Base-by-base conservation (phyloP, 805 yeast species). In the Teunomyces stri region DNA sequence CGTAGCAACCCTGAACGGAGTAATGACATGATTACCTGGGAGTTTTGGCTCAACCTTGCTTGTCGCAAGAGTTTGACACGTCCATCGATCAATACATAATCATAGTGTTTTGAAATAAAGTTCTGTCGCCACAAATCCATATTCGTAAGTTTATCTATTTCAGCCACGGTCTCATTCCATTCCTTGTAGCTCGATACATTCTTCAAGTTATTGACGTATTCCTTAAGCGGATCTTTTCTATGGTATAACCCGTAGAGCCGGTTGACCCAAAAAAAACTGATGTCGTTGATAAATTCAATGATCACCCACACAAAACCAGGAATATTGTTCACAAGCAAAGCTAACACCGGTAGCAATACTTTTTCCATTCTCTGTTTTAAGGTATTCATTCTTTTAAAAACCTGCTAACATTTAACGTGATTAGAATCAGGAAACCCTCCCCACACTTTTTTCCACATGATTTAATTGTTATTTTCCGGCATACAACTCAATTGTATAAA, bases 1-100 rank as follows among this genome's bases (percentile, higher is more conserved):
- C 99, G 70, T 30, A 94, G 70, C 58, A 90, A 77, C 0, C 97
- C 96, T 0, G 96, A 85, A 35, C 96, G 69, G 40, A 92, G 75
- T 33, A 85, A 69, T 16, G 86, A 82, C 68, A 86, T 76, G 15
- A 90, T 69, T 29, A 73, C 67, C 16, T 73, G 74, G 1, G 82
- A 70, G 61, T 90, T 89, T 11, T 75, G 75, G 6, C 72, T 70
- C 22, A 74, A 69, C 42, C 94, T 64, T 1, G 96, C 90, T 16
- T 76, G 76, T 41, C 77, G 70, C 41, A 94, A 64, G 21, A 76
- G 74, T 44, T 82, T 78, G 51, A 85, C 72, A 47, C 97, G 75
- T 47, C 87, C 90, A 35, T 87, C 79, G 2, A 94, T 88, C 34
- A 95, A 74, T 31, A 83, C 74, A 64, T 89, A 94, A 65, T 92